Conservation (phyloP, 139 green algal species). For the Chlamydomonas sp. region DNA sequence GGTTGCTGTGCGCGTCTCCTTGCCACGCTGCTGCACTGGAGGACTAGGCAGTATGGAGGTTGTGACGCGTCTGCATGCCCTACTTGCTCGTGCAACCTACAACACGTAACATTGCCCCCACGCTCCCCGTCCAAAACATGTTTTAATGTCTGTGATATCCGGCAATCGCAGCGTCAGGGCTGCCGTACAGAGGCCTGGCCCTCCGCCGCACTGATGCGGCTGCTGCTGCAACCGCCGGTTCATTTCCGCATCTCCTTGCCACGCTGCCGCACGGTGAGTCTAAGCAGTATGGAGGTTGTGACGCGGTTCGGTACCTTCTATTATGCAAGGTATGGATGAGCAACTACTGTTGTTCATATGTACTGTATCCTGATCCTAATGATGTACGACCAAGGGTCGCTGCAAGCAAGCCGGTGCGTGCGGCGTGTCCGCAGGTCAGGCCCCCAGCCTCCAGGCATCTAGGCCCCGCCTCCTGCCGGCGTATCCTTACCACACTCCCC, state of each 20-base stretch:
- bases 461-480: not conserved
- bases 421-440: too few species aligned
- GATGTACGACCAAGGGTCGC: too few species aligned
- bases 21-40: slow-evolving; percentile 40
- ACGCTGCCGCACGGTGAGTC: slow-evolving; percentile 34
- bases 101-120: not conserved
- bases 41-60: slow-evolving; percentile 34
- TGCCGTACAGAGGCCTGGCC: too few species aligned
- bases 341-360: too few species aligned
- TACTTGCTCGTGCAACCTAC: not conserved
- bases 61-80: slow-evolving; percentile 16
- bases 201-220: too few species aligned
- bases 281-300: slow-evolving; percentile 49
- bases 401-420: too few species aligned
- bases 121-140: not conserved
- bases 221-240: not conserved
- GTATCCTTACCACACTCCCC: not conserved
- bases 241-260: slow-evolving; percentile 45
- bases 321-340: not conserved
- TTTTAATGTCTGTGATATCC: not conserved
- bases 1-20: slow-evolving; percentile 29
- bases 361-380: too few species aligned
- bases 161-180: too few species aligned
- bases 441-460: too few species aligned
- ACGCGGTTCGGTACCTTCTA: not conserved